Evolutionary conservation across 2,329 filamentous ascomycete genomes (phyloP).

Genomic region (Aspergillus luchuensis): DNA sequence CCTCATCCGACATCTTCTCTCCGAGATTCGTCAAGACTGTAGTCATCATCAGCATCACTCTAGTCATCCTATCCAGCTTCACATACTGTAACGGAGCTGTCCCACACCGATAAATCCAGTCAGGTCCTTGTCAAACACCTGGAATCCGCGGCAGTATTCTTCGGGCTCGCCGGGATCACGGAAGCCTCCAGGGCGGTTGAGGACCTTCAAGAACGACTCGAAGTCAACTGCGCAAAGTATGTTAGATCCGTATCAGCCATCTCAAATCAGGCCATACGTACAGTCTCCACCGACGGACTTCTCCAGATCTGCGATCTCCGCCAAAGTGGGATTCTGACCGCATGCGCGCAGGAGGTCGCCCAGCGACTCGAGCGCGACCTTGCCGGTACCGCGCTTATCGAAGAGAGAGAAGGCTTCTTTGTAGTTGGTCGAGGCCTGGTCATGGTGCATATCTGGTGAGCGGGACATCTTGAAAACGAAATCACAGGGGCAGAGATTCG

Average conservation of each 20-base stretch:
- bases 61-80: neutral
- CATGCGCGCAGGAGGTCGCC: constrained; percentile 95
- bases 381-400: constrained; percentile 97
- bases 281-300: constrained; percentile 87
- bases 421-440: constrained; percentile 88
- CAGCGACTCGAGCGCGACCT: constrained; percentile 80
- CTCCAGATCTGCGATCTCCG: constrained; percentile 91
- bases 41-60: constrained; percentile 5
- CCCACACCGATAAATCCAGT: constrained; percentile 97
- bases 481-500: constrained; percentile 9
- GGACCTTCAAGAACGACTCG: constrained; percentile 92
- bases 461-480: constrained; percentile 16
- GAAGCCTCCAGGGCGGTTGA: constrained; percentile 97
- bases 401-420: constrained; percentile 99
- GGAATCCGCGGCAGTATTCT: constrained; percentile 97
- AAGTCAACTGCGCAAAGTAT: constrained; percentile 76
- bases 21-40: constrained; percentile 90
- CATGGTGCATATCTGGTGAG: constrained; percentile 26
- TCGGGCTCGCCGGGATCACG: constrained; percentile 96
- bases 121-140: constrained; percentile 99
- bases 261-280: constrained; percentile 43
- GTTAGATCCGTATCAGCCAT: neutral
- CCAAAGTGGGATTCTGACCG: constrained; percentile 93
- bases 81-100: constrained; percentile 82
- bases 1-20: constrained; percentile 99